Percentiles rank a stretch among this genome's conserved stretches.
These are phyloP conservation scores for Coemansia sp. DNA, from an alignment of 192 early-diverging fungal species.

Conservation along the genomic window DNA sequence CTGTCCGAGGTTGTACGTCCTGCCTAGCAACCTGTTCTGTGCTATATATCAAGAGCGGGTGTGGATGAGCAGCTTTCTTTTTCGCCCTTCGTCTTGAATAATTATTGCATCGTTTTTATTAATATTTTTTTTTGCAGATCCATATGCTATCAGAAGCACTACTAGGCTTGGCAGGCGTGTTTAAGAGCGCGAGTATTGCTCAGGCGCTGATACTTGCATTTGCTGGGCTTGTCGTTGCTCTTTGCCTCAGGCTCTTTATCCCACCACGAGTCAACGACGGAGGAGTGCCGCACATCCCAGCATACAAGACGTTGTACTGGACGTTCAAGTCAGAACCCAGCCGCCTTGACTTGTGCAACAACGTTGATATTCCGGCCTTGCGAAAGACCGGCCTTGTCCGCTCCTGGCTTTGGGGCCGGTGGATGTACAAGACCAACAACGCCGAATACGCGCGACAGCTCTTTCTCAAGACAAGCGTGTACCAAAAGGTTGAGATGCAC, in stretches of 20 bases:
- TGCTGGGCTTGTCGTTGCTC: background rate
- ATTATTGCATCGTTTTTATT: background rate
- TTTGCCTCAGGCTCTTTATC: slow-evolving; percentile 30
- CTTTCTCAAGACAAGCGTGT: slow-evolving; percentile 42
- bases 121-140: background rate
- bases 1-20: background rate
- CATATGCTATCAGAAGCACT: background rate
- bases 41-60: background rate
- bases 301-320: slow-evolving; percentile 47
- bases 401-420: slow-evolving; percentile 48
- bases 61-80: background rate
- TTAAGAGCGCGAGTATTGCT: background rate
- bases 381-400: slow-evolving; percentile 30
- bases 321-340: slow-evolving; percentile 40
- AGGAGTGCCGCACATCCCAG: slow-evolving; percentile 43
- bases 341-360: slow-evolving; percentile 37
- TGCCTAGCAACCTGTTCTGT: background rate
- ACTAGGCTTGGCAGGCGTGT: background rate
- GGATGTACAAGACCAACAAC: slow-evolving; percentile 55
- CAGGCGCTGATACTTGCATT: slow-evolving; percentile 7
- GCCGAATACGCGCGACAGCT: slow-evolving; percentile 50
- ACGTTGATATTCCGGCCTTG: slow-evolving; percentile 37
- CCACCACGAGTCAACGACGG: slow-evolving; percentile 46
- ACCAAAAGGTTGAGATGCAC: slow-evolving; percentile 48
- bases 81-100: background rate